These are phyloP conservation scores for Meira miltonrushii DNA, from an alignment of 1,284 basidiomycete genomes.

Conservation along the genomic window DNA sequence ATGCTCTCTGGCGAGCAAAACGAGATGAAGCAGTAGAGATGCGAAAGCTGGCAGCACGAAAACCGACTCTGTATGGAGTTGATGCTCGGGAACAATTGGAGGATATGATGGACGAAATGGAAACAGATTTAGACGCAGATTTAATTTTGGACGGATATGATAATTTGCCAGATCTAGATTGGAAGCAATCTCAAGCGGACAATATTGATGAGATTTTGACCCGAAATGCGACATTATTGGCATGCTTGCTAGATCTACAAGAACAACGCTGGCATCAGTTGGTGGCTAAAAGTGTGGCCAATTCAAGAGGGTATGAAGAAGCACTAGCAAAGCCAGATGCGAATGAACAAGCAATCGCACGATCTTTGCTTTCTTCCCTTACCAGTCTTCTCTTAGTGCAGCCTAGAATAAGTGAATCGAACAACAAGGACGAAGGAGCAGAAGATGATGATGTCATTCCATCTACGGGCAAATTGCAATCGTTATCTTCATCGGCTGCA, in stretches of 20 bases:
- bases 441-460: not conserved
- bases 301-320: too few relatives aligned
- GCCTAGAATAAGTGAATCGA: constrained; percentile 8
- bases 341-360: constrained; percentile 1
- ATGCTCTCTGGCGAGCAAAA: constrained; percentile 7
- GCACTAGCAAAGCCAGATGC: not conserved
- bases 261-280: not conserved
- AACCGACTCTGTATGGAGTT: not conserved
- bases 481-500: not conserved
- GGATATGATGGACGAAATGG: not conserved
- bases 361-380: not conserved
- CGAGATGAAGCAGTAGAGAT: not conserved
- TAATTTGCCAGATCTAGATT: not conserved
- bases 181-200: not conserved
- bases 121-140: constrained; percentile 8
- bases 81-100: not conserved
- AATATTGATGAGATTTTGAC: not conserved
- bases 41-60: not conserved
- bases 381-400: not conserved
- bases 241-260: constrained; percentile 6
- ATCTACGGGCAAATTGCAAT: not conserved
- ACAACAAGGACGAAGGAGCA: not conserved
- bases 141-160: constrained; percentile 1
- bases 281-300: not conserved
- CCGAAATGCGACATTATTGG: not conserved